phyloP scores from a whole-genome alignment of 129 eudicot species.

The Solidago caesia region DNA sequence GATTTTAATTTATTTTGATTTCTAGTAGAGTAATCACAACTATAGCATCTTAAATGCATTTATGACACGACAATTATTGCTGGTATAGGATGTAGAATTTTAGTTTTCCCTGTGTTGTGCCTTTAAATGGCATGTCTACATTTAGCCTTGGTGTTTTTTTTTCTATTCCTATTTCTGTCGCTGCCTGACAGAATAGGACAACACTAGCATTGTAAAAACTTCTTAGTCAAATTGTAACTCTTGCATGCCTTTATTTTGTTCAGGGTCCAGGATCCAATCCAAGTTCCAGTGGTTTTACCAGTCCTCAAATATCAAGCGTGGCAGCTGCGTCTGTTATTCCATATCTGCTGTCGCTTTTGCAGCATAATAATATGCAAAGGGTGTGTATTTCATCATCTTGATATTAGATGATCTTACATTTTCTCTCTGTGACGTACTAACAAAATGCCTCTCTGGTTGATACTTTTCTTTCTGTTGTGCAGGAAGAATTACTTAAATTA shows the following conservation, averaged over 20 bases:
- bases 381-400: constrained; percentile 43
- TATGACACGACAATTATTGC: not conserved
- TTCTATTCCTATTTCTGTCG: not conserved
- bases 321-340: constrained; percentile 72
- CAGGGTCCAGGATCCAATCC: constrained; percentile 50
- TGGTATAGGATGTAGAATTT: not conserved
- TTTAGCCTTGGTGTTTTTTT: constrained; percentile 2
- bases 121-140: not conserved
- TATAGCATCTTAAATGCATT: not conserved
- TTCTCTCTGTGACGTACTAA: constrained; percentile 4
- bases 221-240: constrained; percentile 33
- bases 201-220: constrained; percentile 10
- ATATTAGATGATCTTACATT: constrained; percentile 1
- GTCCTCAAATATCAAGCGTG: constrained; percentile 37
- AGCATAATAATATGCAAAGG: constrained; percentile 75
- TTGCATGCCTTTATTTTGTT: constrained; percentile 18
- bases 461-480: constrained; percentile 25
- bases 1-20: not conserved
- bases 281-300: constrained; percentile 40
- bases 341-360: constrained; percentile 72
- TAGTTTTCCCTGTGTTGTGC: not conserved
- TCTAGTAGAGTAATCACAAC: not conserved
- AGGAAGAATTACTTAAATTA: constrained; percentile 82
- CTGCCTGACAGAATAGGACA: constrained; percentile 15
- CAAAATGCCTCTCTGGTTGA: constrained; percentile 7